These are phyloP conservation scores for Datura wrightii DNA, from an alignment of 257 asterid genomes.

Conservation along the genomic window DNA sequence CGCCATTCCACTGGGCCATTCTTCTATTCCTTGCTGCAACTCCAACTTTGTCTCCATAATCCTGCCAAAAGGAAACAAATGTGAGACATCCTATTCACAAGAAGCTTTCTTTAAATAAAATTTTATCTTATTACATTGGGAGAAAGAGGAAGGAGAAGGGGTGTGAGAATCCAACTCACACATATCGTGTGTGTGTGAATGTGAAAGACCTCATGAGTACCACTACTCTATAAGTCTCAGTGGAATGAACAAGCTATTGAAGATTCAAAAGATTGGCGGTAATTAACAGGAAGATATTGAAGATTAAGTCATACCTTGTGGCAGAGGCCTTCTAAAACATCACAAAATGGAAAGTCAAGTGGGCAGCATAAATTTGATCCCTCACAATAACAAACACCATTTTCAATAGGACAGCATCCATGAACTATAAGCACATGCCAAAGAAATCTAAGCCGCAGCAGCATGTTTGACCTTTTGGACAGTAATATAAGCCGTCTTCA, in stretches of 20 bases:
- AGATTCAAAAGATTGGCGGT: not conserved
- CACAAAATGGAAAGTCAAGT: slow-evolving; percentile 28
- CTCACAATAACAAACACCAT: slow-evolving; percentile 31
- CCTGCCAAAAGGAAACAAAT: not conserved
- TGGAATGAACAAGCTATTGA: not conserved
- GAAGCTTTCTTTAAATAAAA: not conserved
- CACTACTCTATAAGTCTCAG: not conserved
- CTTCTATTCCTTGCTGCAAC: slow-evolving; percentile 25
- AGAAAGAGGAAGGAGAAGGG: not conserved
- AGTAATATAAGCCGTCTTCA: slow-evolving; percentile 34
- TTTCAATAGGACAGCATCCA: slow-evolving; percentile 29
- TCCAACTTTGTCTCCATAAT: slow-evolving; percentile 29
- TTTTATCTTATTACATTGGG: not conserved
- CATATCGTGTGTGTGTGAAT: not conserved
- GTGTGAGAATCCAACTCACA: not conserved
- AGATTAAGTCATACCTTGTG: slow-evolving; percentile 27
- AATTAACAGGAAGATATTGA: not conserved
- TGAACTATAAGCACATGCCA: slow-evolving; percentile 30
- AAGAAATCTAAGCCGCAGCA: slow-evolving; percentile 26
- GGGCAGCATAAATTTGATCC: slow-evolving; percentile 29
- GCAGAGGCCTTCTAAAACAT: slow-evolving; percentile 30
- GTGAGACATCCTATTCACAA: not conserved
- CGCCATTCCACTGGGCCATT: slow-evolving; percentile 37
- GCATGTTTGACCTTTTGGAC: slow-evolving; percentile 36
- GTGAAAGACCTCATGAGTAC: not conserved